Evolutionary conservation across 495 filamentous ascomycete genomes (phyloP), one percentile per base, ranked within the genome.

Genomic region (Penicillium dipodomyicola): DNA sequence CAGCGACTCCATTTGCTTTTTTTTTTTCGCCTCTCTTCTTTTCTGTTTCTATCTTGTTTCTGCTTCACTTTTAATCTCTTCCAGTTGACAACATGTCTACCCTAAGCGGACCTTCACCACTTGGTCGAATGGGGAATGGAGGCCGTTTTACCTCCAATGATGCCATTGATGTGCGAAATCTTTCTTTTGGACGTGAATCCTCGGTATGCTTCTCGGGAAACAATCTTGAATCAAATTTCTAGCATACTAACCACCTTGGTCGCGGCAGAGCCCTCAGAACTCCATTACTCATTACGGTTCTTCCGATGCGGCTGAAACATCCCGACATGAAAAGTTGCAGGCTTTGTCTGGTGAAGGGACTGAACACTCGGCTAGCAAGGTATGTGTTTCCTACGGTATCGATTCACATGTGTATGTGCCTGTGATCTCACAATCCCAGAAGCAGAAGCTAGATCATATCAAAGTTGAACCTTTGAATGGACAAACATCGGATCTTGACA

Each of bases 381-480:
- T 77, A 57, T 66, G 74, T 50, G 6, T 41, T 17, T 14, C 41
- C 27, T 14, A 30, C 30, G 17, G 35, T 33, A 14, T 43, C 17
- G 25, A 48, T 29, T 19, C 11, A 11, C 29, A n/a, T 17, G n/a
- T 25, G 25, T 27, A 2, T 11, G 20, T 39, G 44, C 8, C 10
- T 35, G 49, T 29, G 33, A 29, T 65, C 80, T 82, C 43, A 81
- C 73, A 71, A 67, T 58, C 67, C 63, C 69, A 82, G 77, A 81
- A 79, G 76, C 73, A 76, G 63, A 84, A 84, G 66, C 52, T 77
- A 37, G 73, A 81, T 32, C 71, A 75, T 53, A 55, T 61, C 39
- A 66, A 66, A 30, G 54, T 58, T 54, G 60, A 63, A 23, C 54
- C 69, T 54, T 52, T 63, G 51, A 47, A 42, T 41, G 62, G 57